Percentiles rank a stretch among this genome's conserved stretches.
Conservation (phyloP, 2,329 filamentous ascomycete species). For the Penicillium sp. region DNA sequence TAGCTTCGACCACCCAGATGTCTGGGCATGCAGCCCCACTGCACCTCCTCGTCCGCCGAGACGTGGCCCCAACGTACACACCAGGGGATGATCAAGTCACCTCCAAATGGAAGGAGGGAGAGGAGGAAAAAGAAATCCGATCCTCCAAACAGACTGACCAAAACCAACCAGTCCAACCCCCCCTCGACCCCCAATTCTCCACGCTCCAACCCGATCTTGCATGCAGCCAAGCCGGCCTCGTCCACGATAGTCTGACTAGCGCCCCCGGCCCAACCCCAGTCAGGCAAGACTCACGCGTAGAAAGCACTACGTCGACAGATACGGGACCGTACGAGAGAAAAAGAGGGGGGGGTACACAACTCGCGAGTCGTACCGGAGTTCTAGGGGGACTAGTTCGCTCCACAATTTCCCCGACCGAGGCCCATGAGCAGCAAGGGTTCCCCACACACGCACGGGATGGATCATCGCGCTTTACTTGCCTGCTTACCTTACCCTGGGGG, state of each 20-base stretch:
- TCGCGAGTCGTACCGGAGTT: not conserved
- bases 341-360: not conserved
- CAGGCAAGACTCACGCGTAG: not conserved
- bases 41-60: not conserved
- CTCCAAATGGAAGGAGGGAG: not conserved
- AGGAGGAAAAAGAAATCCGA: not conserved
- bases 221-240: slow-evolving; percentile 6
- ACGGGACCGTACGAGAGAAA: not conserved
- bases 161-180: not conserved
- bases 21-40: not conserved
- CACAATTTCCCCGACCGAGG: slow-evolving; percentile 16
- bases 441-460: slow-evolving; percentile 14
- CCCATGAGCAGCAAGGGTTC: slow-evolving; percentile 13
- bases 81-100: not conserved
- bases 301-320: not conserved
- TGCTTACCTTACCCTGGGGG: not conserved
- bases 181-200: not conserved
- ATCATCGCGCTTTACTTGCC: slow-evolving; percentile 5
- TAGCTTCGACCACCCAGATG: not conserved
- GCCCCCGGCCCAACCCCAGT: not conserved
- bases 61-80: not conserved
- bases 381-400: not conserved
- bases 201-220: not conserved
- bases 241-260: not conserved
- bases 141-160: not conserved